phyloP scores from a whole-genome alignment of 768 basidiomycete species.

The Asterophora lycoperdoides region DNA sequence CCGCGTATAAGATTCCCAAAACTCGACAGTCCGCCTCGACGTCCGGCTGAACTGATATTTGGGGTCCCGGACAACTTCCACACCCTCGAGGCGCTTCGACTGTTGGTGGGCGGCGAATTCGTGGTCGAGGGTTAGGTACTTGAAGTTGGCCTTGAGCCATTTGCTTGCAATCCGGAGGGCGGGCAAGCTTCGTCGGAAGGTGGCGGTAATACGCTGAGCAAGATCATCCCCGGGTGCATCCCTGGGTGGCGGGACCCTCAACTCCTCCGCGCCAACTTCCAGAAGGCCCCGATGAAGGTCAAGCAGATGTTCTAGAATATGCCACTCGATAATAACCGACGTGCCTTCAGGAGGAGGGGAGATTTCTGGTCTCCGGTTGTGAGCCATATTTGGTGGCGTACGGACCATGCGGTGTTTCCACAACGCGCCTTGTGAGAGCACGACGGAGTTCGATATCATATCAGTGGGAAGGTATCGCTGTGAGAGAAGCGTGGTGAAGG shows the following conservation, averaged over 20 bases:
- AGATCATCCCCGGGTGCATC: constrained; percentile 57
- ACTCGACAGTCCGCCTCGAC: constrained; percentile 40
- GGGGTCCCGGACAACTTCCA: constrained; percentile 26
- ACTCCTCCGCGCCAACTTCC: constrained; percentile 58
- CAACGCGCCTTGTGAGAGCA: constrained; percentile 74
- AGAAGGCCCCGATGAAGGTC: constrained; percentile 61
- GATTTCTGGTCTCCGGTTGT: constrained; percentile 22
- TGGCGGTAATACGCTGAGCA: constrained; percentile 80
- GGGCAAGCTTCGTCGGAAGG: constrained; percentile 80
- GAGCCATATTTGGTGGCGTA: constrained; percentile 30
- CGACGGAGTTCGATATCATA: constrained; percentile 67
- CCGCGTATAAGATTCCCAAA: constrained; percentile 70
- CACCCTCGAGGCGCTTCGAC: constrained; percentile 25
- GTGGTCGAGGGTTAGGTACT: constrained; percentile 53
- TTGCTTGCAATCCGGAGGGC: constrained; percentile 84
- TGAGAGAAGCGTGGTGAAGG: constrained; percentile 58
- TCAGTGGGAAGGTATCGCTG: constrained; percentile 72
- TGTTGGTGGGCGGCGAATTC: constrained; percentile 32
- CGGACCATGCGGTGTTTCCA: constrained; percentile 83
- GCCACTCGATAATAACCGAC: constrained; percentile 50
- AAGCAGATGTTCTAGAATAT: constrained; percentile 64
- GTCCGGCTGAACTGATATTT: constrained; percentile 30
- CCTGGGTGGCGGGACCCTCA: constrained; percentile 51
- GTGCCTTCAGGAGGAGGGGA: constrained; percentile 28
- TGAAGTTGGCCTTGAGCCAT: constrained; percentile 79